A percentile compares a stretch with the other conserved stretches of the same genome.
phyloP scores from a whole-genome alignment of 257 asterid genomes.

The Solanum boliviense region DNA sequence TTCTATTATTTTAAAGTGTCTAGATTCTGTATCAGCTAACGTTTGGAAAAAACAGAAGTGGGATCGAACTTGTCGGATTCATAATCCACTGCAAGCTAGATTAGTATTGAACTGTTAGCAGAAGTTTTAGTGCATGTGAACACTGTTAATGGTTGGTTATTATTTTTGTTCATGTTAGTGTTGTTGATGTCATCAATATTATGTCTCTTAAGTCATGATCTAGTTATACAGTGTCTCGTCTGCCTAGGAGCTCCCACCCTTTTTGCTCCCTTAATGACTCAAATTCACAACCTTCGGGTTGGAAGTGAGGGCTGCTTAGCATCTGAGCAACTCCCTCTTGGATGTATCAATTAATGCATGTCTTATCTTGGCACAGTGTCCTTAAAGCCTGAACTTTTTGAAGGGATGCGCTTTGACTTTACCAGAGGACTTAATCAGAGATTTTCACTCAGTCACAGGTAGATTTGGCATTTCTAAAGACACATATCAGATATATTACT shows the following conservation, averaged over 20 bases:
- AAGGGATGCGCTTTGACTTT: conserved; percentile 95
- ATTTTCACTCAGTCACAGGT: conserved; percentile 95
- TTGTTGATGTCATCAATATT: background rate
- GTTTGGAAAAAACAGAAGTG: background rate
- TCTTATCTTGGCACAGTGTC: conserved; percentile 59
- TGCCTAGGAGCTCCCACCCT: no score
- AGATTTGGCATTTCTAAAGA: background rate
- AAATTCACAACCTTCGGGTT: no score
- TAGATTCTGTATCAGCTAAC: background rate
- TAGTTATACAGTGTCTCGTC: background rate
- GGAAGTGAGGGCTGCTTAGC: no score
- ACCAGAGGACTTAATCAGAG: conserved; percentile 80
- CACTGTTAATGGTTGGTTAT: background rate
- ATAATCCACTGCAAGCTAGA: background rate
- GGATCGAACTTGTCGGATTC: background rate
- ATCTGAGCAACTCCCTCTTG: no score
- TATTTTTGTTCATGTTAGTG: background rate
- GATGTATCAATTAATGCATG: background rate
- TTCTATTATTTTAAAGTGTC: background rate
- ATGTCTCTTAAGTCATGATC: background rate
- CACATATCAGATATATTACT: background rate
- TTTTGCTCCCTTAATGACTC: no score
- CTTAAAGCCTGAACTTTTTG: conserved; percentile 93
- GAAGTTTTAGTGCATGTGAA: background rate
- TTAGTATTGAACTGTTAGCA: background rate